These are phyloP conservation scores for Arabidopsis lyrata DNA, from an alignment of 441 rosid species.

Conservation along the genomic window DNA sequence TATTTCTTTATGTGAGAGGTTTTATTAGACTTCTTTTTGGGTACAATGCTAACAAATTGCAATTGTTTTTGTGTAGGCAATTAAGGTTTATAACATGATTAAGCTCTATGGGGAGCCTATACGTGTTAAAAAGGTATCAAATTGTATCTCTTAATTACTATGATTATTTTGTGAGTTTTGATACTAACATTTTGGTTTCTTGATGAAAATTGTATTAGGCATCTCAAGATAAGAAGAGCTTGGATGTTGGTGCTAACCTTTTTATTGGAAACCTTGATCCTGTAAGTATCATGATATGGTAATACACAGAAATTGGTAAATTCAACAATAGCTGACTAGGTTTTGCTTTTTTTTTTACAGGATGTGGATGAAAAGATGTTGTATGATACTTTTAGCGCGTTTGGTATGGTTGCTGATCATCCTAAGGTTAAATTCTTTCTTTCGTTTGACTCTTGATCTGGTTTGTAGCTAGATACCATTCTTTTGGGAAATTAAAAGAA, in stretches of 20 bases:
- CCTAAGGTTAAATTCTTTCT: constrained; percentile 66
- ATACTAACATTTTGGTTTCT: constrained; percentile 25
- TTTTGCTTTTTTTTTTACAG: constrained; percentile 51
- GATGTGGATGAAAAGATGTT: constrained; percentile 96
- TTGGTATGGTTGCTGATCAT: constrained; percentile 90
- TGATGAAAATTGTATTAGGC: constrained; percentile 57
- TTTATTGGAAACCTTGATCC: constrained; percentile 96
- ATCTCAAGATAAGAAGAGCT: constrained; percentile 95
- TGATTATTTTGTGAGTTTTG: constrained; percentile 5
- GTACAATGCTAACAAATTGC: background rate
- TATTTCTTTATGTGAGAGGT: background rate
- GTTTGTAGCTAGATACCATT: background rate
- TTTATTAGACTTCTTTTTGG: background rate
- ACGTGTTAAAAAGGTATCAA: constrained; percentile 88
- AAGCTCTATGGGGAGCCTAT: constrained; percentile 96
- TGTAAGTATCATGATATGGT: constrained; percentile 52
- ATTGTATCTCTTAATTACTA: background rate
- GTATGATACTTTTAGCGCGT: constrained; percentile 96
- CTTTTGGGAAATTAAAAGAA: background rate
- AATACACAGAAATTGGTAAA: background rate
- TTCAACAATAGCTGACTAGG: constrained; percentile 9
- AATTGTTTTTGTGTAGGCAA: constrained; percentile 61
- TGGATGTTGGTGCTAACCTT: constrained; percentile 97
- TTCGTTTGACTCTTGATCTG: background rate
- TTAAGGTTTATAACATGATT: constrained; percentile 96